These are phyloP conservation scores for Tetradesmus obliquus DNA, from an alignment of 139 green algal genomes.

Conservation along the genomic window DNA sequence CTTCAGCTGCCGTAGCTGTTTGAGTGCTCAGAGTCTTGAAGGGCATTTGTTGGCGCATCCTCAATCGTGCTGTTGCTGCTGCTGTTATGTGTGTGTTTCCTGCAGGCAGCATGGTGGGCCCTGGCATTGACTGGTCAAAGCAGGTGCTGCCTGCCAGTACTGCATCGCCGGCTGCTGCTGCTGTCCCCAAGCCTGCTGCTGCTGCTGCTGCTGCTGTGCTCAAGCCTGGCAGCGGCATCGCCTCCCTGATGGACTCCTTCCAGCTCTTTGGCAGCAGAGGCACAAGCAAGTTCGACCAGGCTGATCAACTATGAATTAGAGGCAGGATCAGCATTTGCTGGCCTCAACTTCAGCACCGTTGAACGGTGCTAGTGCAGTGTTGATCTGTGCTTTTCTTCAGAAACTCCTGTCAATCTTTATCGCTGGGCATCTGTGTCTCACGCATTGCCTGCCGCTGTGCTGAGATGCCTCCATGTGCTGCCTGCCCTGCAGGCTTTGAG, in stretches of 20 bases:
- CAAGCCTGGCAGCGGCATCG: neutral
- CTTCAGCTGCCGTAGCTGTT: neutral
- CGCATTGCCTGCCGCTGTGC: neutral
- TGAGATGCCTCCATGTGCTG: neutral
- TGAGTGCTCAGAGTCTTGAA: neutral
- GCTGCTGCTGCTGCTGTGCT: neutral
- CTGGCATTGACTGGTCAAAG: slow-evolving; percentile 19
- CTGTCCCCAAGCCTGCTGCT: neutral
- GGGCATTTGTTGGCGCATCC: neutral
- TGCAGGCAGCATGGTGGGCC: slow-evolving; percentile 35
- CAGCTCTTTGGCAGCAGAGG: neutral
- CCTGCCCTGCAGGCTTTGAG: neutral
- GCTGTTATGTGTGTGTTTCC: neutral
- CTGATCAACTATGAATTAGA: neutral
- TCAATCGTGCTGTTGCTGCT: neutral
- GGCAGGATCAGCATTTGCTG: neutral
- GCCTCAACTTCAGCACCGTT: neutral
- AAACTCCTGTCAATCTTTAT: no score
- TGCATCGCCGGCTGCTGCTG: neutral
- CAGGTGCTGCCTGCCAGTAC: slow-evolving; percentile 12
- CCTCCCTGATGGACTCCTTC: neutral
- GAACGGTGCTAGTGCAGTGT: no score
- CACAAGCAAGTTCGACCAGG: neutral
- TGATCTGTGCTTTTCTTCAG: no score
- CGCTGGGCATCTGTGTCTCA: neutral